Evolutionary conservation across 1,284 basidiomycete genomes (phyloP).

Genomic region (Ganoderma lucidum): DNA sequence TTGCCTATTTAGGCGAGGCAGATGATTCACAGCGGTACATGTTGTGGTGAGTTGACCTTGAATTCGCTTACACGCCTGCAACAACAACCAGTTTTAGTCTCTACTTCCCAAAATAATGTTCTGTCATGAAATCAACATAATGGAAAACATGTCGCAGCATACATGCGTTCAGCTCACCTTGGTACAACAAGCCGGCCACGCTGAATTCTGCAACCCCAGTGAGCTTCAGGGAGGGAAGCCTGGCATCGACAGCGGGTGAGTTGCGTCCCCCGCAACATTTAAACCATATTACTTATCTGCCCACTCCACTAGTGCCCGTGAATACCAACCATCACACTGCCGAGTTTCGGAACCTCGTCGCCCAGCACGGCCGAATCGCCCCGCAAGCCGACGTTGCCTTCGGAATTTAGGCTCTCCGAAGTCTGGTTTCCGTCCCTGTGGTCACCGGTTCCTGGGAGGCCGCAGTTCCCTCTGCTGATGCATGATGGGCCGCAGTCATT

Average conservation of each 20-base stretch:
- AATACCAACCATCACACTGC: not conserved
- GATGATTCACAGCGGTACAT: not conserved
- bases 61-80: not conserved
- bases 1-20: not conserved
- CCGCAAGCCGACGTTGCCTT: not conserved
- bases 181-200: not conserved
- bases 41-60: not conserved
- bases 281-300: not conserved
- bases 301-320: not conserved
- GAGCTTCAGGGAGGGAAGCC: not conserved
- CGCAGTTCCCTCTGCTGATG: slow-evolving; percentile 1
- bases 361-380: not conserved
- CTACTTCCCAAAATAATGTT: not conserved
- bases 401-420: slow-evolving; percentile 2
- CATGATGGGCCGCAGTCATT: not conserved
- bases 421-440: not conserved
- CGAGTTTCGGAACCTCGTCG: slow-evolving; percentile 3
- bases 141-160: not conserved
- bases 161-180: slow-evolving; percentile 2
- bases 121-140: not conserved
- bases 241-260: not conserved
- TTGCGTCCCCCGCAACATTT: not conserved
- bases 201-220: not conserved
- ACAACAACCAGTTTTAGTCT: not conserved
- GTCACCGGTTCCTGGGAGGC: not conserved